phyloP scores from a whole-genome alignment of 176 grass and related monocot species.

The barley (Hordeum vulgare) region DNA sequence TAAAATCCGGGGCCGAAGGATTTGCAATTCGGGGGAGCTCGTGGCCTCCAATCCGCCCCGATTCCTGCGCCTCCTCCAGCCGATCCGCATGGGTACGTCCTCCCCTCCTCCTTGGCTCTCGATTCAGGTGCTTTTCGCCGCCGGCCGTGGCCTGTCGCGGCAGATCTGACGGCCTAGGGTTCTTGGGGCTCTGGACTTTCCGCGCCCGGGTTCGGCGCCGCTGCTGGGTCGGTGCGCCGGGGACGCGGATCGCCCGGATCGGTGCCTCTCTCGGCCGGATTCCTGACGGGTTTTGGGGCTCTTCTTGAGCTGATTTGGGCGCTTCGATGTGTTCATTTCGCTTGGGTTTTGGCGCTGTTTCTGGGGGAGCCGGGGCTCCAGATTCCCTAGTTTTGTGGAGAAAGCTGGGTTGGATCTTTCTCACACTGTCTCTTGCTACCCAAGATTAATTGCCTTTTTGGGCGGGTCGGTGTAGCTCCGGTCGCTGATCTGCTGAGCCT shows the following conservation, averaged over 20 bases:
- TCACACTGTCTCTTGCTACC: neutral
- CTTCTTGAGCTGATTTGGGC: conserved; percentile 1
- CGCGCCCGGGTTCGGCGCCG: neutral
- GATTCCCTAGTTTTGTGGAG: conserved; percentile 5
- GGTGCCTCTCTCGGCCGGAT: conserved; percentile 31
- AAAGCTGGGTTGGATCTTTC: conserved; percentile 22
- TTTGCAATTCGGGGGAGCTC: conserved; percentile 24
- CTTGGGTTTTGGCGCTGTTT: neutral
- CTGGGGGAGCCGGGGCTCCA: neutral
- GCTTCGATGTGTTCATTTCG: conserved; percentile 15
- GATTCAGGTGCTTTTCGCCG: conserved; percentile 34
- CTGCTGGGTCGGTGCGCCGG: neutral
- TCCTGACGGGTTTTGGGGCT: conserved; percentile 18
- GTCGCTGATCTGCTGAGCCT: conserved; percentile 35
- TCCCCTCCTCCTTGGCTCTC: conserved; percentile 23
- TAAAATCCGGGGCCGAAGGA: conserved; percentile 19
- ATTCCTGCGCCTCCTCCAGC: conserved; percentile 26
- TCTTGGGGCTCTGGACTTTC: neutral
- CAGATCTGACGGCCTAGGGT: conserved; percentile 57
- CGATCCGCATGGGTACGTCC: conserved; percentile 40
- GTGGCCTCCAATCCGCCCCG: conserved; percentile 27
- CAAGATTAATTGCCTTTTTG: conserved; percentile 1
- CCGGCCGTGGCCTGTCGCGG: conserved; percentile 9
- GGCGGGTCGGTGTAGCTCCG: neutral
- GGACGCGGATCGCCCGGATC: conserved; percentile 35